Base-by-base conservation (phyloP, 306 rosid genomes). In the Dalbergia cultrata region DNA sequence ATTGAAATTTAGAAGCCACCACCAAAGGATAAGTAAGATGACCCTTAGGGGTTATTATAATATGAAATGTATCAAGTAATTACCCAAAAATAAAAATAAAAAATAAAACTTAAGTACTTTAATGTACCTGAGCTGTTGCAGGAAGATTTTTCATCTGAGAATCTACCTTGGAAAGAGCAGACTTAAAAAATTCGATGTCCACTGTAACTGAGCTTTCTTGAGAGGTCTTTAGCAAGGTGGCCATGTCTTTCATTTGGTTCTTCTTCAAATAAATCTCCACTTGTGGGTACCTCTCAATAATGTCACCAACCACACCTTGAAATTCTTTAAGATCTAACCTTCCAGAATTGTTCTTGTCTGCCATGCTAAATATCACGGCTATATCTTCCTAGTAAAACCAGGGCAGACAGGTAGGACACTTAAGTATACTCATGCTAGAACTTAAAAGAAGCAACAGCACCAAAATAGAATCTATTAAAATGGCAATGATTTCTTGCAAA, bases 141-240 rank as follows among this genome's bases (percentile, higher is more conserved):
- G 99, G 98, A 75, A 95, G 97, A 70, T 85, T 82, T 85, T 95
- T 95, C 99, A 91, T 93, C 84, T 95, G 97, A 50, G 96, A 93
- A 80, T 95, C 99, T 76, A 93, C 98, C 52, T 93, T 87, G 58
- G 99, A 91, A 85, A 95, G 96, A 34, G 96, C 88, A 44, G 86
- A 66, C 86, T 95, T 93, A 56, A 95, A 82, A 65, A 84, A 87
- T 83, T 93, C 99, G 75, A 95, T 91, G 82, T 87, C 90, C 71
- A 93, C 84, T 47, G 81, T 81, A 8, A 78, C 18, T 8, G 84
- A 34, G 18, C 70, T 89, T 49, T 88, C 88, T 47, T 86, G 74
- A 54, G 97, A 65, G 39, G 70, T 86, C 84, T 64, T 84, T 77
- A 95, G 67, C 81, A 95, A 89, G 74, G 86, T 89, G 45, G 74